Evolutionary conservation across 257 asterid species (phyloP).

Genomic region (Jaltomata sinuosa): DNA sequence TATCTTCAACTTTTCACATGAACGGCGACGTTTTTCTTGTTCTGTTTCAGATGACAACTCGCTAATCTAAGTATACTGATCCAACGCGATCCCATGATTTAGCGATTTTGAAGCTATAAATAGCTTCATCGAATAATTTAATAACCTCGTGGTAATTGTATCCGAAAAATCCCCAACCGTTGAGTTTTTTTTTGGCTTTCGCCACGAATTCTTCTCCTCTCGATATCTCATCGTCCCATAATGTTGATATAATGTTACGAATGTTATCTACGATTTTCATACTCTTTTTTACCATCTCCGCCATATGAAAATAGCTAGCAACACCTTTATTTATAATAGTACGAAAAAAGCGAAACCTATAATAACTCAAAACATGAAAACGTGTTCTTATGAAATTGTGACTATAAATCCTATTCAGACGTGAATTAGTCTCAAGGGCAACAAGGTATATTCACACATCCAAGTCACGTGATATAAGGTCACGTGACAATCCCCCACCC

Average conservation of each 20-base stretch:
- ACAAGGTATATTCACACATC: background rate
- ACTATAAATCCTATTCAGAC: background rate
- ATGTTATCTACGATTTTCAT: too few species aligned
- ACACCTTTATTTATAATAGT: background rate
- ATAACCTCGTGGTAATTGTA: slow-evolving; percentile 81
- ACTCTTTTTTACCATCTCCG: too few species aligned
- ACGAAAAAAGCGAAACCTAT: background rate
- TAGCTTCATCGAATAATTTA: slow-evolving; percentile 76
- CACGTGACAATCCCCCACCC: too few species aligned
- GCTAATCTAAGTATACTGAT: too few species aligned
- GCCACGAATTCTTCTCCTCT: slow-evolving; percentile 60
- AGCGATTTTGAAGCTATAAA: slow-evolving; percentile 66
- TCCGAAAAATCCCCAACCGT: slow-evolving; percentile 64
- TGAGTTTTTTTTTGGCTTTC: slow-evolving; percentile 76
- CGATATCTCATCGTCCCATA: slow-evolving; percentile 35
- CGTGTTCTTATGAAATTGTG: background rate
- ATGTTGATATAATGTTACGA: too few species aligned
- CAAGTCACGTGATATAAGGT: too few species aligned
- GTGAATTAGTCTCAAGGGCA: background rate
- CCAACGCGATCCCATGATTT: slow-evolving; percentile 39
- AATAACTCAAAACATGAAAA: background rate
- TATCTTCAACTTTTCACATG: too few species aligned
- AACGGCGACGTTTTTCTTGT: too few species aligned
- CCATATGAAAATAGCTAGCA: background rate
- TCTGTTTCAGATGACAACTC: too few species aligned